Percentiles rank a stretch among this genome's conserved stretches.
Evolutionary conservation across 495 filamentous ascomycete species (phyloP).

Genomic region (Lasiosphaeria miniovina): DNA sequence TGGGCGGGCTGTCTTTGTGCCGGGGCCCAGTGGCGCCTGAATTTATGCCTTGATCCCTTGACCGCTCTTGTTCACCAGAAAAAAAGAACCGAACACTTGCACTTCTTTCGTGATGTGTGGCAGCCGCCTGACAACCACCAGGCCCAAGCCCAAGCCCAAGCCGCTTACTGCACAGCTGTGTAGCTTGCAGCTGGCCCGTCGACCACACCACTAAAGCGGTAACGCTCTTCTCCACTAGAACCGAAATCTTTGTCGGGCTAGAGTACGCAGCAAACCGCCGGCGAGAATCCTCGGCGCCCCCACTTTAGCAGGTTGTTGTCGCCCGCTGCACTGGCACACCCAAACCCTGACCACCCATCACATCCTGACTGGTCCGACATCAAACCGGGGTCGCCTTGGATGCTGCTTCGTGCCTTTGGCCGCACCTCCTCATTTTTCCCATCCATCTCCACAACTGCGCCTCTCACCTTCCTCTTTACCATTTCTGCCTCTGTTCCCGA

Average conservation of each 20-base stretch:
- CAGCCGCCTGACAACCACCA: slow-evolving; percentile 1
- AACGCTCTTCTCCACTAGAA: neutral
- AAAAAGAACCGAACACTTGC: slow-evolving; percentile 6
- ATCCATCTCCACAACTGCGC: slow-evolving; percentile 22
- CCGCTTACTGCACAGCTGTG: neutral
- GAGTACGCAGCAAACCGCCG: slow-evolving; percentile 7
- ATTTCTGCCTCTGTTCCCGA: slow-evolving; percentile 8
- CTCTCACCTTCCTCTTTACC: slow-evolving; percentile 8
- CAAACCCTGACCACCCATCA: slow-evolving; percentile 31
- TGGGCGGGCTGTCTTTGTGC: neutral
- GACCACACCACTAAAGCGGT: no score
- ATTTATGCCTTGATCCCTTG: slow-evolving; percentile 17
- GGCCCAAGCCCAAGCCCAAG: neutral
- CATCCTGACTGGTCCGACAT: slow-evolving; percentile 28
- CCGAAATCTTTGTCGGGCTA: slow-evolving; percentile 4
- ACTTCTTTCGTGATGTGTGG: neutral
- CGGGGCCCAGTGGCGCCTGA: slow-evolving; percentile 14
- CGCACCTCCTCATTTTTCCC: slow-evolving; percentile 38
- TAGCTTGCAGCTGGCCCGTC: neutral
- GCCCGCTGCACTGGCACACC: slow-evolving; percentile 16
- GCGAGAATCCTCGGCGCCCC: slow-evolving; percentile 15
- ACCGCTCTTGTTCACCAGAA: slow-evolving; percentile 2
- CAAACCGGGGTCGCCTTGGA: slow-evolving; percentile 25
- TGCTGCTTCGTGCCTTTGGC: slow-evolving; percentile 27
- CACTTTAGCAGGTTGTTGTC: slow-evolving; percentile 15